Conservation (phyloP, 139 green algal genomes). For the Mesostigma viride region DNA sequence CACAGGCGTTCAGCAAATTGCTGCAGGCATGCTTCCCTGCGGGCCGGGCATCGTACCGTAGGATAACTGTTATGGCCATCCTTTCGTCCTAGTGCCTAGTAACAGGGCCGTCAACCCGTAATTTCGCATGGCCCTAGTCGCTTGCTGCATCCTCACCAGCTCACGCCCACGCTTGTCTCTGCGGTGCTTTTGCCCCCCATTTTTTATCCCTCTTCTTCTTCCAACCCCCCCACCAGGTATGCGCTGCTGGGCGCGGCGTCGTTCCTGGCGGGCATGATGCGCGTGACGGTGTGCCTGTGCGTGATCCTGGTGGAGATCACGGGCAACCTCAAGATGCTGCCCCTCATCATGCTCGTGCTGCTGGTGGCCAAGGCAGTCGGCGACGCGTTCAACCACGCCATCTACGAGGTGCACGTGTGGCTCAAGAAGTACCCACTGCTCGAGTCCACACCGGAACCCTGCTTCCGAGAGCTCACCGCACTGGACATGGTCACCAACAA, state of each 20-base stretch:
- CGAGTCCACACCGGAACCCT: constrained; percentile 20
- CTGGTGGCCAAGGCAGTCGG: constrained; percentile 59
- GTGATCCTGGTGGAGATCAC: constrained; percentile 79
- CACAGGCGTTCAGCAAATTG: too few relatives aligned
- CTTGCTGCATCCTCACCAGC: too few relatives aligned
- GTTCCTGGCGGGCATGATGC: constrained; percentile 63
- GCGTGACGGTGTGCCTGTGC: constrained; percentile 60
- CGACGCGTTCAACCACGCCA: constrained; percentile 23
- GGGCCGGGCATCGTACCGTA: too few relatives aligned
- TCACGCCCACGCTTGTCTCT: too few relatives aligned
- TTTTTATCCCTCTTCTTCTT: too few relatives aligned
- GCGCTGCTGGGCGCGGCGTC: constrained; percentile 54
- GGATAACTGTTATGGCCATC: too few relatives aligned
- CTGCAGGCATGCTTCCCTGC: too few relatives aligned
- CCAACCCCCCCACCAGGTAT: too few relatives aligned
- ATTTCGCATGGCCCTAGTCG: too few relatives aligned
- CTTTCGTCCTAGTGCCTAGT: too few relatives aligned
- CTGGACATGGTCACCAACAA: background rate
- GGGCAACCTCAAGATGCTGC: constrained; percentile 67
- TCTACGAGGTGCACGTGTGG: constrained; percentile 29
- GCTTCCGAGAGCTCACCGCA: constrained; percentile 20
- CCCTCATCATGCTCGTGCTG: constrained; percentile 78
- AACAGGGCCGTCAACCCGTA: too few relatives aligned
- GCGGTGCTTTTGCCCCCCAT: too few relatives aligned
- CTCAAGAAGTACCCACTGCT: constrained; percentile 27